Conservation (phyloP, 805 yeast genomes). For the Zygosaccharomyces rouxii region DNA sequence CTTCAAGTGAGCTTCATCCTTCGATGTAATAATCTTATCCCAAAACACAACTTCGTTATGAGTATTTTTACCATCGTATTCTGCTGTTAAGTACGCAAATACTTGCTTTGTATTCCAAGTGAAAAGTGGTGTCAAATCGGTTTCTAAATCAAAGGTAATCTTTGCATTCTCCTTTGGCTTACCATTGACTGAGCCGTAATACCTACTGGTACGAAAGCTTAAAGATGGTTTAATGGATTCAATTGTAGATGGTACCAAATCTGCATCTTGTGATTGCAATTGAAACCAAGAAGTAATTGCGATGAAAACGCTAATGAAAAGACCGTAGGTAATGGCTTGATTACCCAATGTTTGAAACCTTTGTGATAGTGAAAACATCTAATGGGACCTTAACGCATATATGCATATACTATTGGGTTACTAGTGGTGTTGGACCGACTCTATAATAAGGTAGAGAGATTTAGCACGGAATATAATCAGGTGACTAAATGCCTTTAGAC, state of each 20-base stretch:
- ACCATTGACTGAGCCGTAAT: conserved; percentile 62
- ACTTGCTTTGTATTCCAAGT: conserved; percentile 97
- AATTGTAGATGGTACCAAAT: conserved; percentile 38
- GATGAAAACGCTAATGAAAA: conserved; percentile 45
- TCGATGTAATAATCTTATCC: conserved; percentile 72
- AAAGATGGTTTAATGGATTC: conserved; percentile 39
- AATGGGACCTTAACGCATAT: not conserved
- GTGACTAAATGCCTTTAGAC: too few species aligned
- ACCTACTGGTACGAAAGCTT: conserved; percentile 49
- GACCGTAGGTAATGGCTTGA: conserved; percentile 49
- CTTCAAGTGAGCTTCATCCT: conserved; percentile 54
- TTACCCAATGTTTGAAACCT: conserved; percentile 50
- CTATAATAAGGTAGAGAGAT: too few species aligned
- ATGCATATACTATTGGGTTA: not conserved
- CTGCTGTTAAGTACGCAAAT: conserved; percentile 87
- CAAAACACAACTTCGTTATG: conserved; percentile 75
- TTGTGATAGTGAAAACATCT: conserved; percentile 42
- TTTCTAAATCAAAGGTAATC: conserved; percentile 65
- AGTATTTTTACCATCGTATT: conserved; percentile 51
- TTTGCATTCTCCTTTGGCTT: conserved; percentile 73
- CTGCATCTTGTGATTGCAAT: conserved; percentile 43
- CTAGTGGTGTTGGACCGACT: not conserved
- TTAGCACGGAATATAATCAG: too few species aligned
- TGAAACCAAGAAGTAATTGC: conserved; percentile 48
- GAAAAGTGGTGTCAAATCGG: conserved; percentile 74